Evolutionary conservation across 2,329 filamentous ascomycete species (phyloP), one percentile per base, ranked within the genome.

Genomic region (Exophiala mesophila): DNA sequence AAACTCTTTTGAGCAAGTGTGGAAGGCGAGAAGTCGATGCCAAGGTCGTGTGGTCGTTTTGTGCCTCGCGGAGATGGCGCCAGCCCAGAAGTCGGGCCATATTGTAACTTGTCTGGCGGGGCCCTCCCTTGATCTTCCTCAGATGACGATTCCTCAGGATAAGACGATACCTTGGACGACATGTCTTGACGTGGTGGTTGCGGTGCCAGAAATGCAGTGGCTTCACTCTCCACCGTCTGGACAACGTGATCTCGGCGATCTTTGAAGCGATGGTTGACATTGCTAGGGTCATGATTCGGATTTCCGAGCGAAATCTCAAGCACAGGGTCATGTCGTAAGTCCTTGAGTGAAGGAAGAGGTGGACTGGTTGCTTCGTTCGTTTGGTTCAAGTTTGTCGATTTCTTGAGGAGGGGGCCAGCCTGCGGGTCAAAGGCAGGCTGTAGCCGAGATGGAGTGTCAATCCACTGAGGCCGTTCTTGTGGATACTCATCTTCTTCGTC

Each of bases 11-110:
- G 57, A 24, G 62, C 61, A 2, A 78, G 63, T 10, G 63, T 49
- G 13, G 68, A 59, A 2, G 56, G 57, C 2, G 71, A 66, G 47
- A 77, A 77, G 54, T 77, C 74, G 17, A 66, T 57, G 52, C 65
- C 61, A 5, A 31, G 31, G 21, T 45, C 28, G 15, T 24, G 37
- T 4, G 44, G 39, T 20, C 43, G 45, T 50, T 55, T 60, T 44
- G 17, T 36, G 15, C 30, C 30, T 12, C 16, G 19, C 7, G 20
- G 33, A 8, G 29, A 16, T 23, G 34, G 33, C 33, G 38, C 38
- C 5, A 43, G 16, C 1, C 33, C 13, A 13, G n/a, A 3, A n/a
- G 19, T 24, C 10, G 21, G 21, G 13, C 5, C 30, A 7, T 7
- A n/a, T 15, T 4, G 29, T 32, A 10, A 33, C 8, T 5, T 38